Base-by-base conservation (phyloP, 768 basidiomycete species). In the Asterophora lycoperdoides region DNA sequence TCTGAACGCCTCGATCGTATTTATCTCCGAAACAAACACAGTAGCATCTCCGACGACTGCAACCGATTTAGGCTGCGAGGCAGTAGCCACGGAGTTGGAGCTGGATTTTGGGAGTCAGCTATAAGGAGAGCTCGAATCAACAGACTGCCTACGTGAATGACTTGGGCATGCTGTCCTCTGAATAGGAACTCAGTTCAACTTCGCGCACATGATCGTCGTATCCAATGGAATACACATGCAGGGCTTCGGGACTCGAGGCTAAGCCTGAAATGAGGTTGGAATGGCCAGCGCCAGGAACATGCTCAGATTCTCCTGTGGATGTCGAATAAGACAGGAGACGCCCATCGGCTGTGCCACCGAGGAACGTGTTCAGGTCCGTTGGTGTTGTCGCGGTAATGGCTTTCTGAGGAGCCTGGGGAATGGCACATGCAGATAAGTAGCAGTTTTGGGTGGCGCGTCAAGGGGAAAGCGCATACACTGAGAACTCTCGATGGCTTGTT, bases 181-280 rank as follows among this genome's bases (percentile, higher is more conserved):
- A 66, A 66, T 15, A 29, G 15, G 68, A 68, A 34, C 61, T 56
- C 19, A 64, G 56, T 9, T 75, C 75, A 37, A 92, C 79, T 59
- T 90, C 89, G 38, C 84, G 74, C 3, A 92, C 69, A 28, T 64
- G 72, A 61, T 96, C 94, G 53, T 96, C 94, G 60, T 80, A 93
- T 10, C 89, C 93, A 13, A 81, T 68, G 17, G 86, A 86, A 58
- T 79, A 85, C 1, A 86, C 70, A 45, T 60, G 68, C 14, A 76
- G 80, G 20, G 78, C 80, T 7, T 64, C 60, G 0, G 68, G 57
- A 8, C 72, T 69, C 0, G 72, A 61, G 0, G 79, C 72, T 39
- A 96, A 65, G 0, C 76, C 83, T 0, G 83, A 76, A 15, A 96
- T 77, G 41, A 86, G 72, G 52, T 73, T 88, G 5, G 80, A 74